Conservation (phyloP, 129 eudicot genomes). For the Artemisia annua region DNA sequence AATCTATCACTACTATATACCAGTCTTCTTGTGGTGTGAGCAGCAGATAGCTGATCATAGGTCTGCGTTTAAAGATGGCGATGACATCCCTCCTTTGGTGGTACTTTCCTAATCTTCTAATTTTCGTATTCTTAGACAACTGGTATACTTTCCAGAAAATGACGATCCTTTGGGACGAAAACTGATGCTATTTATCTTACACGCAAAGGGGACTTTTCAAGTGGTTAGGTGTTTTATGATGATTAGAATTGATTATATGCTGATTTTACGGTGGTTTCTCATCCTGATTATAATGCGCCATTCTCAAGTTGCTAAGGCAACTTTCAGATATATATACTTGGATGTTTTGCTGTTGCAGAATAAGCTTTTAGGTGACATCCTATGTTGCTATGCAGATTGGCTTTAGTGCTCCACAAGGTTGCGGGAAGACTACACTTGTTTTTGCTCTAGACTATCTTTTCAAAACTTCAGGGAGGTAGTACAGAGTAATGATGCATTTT, state of each 20-base stretch:
- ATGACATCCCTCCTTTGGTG: constrained; percentile 93
- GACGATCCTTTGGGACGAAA: background rate
- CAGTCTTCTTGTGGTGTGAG: constrained; percentile 93
- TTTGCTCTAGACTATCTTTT: constrained; percentile 85
- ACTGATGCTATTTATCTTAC: background rate
- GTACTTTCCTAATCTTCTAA: constrained; percentile 39
- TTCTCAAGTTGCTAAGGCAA: background rate
- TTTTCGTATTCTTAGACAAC: background rate
- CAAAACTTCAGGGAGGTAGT: constrained; percentile 70
- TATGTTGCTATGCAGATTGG: constrained; percentile 71
- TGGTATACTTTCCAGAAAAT: background rate
- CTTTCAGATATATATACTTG: background rate
- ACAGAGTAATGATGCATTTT: constrained; percentile 34
- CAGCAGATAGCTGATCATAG: constrained; percentile 68
- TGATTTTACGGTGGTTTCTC: background rate
- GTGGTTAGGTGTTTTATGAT: background rate
- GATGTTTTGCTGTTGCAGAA: constrained; percentile 11
- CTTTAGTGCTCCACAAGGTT: constrained; percentile 98
- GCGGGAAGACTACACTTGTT: constrained; percentile 98
- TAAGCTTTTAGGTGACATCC: constrained; percentile 15
- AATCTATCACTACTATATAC: constrained; percentile 86
- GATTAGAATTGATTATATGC: background rate
- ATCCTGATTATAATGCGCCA: constrained; percentile 1
- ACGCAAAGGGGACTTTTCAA: background rate
- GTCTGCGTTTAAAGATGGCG: constrained; percentile 68